phyloP scores from a whole-genome alignment of 352 stramenopile genomes.

The Thalassiosira hispida region DNA sequence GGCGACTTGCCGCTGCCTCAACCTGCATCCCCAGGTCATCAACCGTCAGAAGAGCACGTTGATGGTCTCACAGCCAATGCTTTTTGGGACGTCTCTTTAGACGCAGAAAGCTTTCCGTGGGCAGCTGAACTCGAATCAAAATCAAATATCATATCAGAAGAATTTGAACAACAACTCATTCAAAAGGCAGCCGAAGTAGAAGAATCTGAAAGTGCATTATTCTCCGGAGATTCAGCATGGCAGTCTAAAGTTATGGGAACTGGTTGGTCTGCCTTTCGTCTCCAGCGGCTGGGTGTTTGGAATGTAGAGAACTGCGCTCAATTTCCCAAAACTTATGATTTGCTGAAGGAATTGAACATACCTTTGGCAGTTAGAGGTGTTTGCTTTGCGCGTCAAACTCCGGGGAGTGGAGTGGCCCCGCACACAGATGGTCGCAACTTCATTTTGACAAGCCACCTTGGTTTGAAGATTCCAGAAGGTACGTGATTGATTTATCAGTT shows the following conservation, averaged over 20 bases:
- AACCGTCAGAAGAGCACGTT: conserved; percentile 86
- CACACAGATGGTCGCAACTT: conserved; percentile 89
- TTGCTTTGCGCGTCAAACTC: conserved; percentile 85
- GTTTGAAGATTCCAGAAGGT: conserved; percentile 75
- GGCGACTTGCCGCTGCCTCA: conserved; percentile 58
- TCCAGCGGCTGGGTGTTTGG: conserved; percentile 85
- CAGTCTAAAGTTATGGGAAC: conserved; percentile 86
- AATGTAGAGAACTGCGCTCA: conserved; percentile 83
- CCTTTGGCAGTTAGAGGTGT: conserved; percentile 85
- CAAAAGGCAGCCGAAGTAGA: conserved; percentile 28
- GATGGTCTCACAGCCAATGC: conserved; percentile 84
- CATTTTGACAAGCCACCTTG: conserved; percentile 88
- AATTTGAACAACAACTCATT: conserved; percentile 74
- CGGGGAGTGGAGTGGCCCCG: conserved; percentile 77
- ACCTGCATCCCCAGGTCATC: conserved; percentile 51
- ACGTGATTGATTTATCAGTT: background rate
- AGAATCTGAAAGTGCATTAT: conserved; percentile 38
- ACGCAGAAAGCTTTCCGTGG: conserved; percentile 81
- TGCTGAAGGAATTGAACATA: conserved; percentile 82
- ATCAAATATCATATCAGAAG: conserved; percentile 79
- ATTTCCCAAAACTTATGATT: conserved; percentile 85
- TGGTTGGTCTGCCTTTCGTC: conserved; percentile 84
- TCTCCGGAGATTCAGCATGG: conserved; percentile 78
- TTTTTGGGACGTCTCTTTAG: conserved; percentile 77
- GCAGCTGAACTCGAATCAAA: conserved; percentile 75